Evolutionary conservation across 306 rosid species (phyloP).

Genomic region (Fragaria vesca): DNA sequence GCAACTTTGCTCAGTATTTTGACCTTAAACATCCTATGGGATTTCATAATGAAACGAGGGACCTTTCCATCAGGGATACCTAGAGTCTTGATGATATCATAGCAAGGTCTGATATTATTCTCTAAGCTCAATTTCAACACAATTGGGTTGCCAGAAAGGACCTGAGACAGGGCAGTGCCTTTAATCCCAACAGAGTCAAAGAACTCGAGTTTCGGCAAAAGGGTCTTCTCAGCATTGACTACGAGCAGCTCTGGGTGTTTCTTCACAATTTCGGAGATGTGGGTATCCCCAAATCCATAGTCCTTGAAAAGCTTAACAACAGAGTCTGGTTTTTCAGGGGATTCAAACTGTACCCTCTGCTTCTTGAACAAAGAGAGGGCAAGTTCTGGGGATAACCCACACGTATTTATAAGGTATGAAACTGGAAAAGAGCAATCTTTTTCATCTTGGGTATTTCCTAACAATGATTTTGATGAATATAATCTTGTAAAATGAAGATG

Average conservation of each 20-base stretch:
- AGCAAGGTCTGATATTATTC: not conserved
- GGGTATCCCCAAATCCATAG: not conserved
- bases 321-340: not conserved
- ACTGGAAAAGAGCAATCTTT: not conserved
- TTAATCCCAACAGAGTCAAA: not conserved
- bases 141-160: not conserved
- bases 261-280: not conserved
- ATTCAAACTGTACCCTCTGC: not conserved
- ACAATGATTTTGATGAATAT: not conserved
- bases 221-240: not conserved
- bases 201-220: not conserved
- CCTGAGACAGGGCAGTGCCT: not conserved
- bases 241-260: not conserved
- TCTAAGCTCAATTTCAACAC: not conserved
- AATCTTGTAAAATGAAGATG: not conserved
- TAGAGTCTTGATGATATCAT: not conserved
- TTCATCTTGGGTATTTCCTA: not conserved
- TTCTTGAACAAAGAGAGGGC: not conserved
- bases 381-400: conserved; percentile 5
- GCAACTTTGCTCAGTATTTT: not conserved
- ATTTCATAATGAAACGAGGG: not conserved
- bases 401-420: not conserved
- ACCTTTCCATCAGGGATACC: not conserved
- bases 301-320: not conserved
- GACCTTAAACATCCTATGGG: not conserved